Base-by-base conservation (phyloP, 441 rosid genomes). In the Erysimum cheiri region DNA sequence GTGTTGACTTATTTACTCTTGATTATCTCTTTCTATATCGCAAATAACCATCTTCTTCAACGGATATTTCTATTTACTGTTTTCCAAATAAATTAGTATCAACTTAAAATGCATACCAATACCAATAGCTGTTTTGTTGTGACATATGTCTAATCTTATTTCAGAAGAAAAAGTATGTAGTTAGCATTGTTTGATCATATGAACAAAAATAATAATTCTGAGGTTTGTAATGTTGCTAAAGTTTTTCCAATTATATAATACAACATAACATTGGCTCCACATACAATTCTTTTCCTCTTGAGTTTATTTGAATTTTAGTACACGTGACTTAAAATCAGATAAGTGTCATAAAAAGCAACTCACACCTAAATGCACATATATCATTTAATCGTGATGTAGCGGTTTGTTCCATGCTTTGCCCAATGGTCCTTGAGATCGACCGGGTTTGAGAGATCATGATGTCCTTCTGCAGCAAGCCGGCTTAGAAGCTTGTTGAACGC, bases 321-420 rank as follows among this genome's bases (percentile, higher is more conserved):
- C 74, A 68, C 7, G 50, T 14, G 14, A 60, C 53, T 36, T 53
- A 37, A 49, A 56, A 22, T 63, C 46, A 62, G 60, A 36, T 60
- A 26, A 3, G 24, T 55, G 22, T 46, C 43, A 59, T 53, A 67
- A 52, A 40, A 57, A 48, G n/a, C 65, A 74, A 39, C 65, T 40
- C 66, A 69, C 47, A 55, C 37, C 74, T 40, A 49, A 57, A 56
- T 47, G 32, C 43, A 62, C 60, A 53, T 9, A 67, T 84, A n/a
- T n/a, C 85, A 90, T 80, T 85, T 94, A 64, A 94, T 94, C 15
- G 98, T 94, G 61, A 92, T 92, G 83, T 94, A 94, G 54, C 98
- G 91, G 64, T 94, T 94, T 5, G 98, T 94, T 28, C 98, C 99
- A 31, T 92, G 98, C 80, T 88, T 94, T 48, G 98, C 99, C 99